Base-by-base conservation (phyloP, 148 eudicot genomes). In the Bassia scoparia region DNA sequence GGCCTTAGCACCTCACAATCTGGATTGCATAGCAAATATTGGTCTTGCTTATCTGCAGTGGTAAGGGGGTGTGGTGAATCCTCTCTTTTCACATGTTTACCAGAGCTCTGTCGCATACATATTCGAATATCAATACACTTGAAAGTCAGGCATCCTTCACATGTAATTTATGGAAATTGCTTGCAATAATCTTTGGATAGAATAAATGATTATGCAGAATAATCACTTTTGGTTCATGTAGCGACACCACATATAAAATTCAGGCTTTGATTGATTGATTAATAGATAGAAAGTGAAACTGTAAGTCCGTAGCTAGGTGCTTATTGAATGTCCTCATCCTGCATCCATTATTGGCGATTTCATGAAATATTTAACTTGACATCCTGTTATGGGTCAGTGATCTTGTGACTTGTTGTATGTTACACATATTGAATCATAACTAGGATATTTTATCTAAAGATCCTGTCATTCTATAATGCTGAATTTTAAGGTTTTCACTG, bases 21-120 rank as follows among this genome's bases (percentile, higher is more conserved):
- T 95, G 89, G 97, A 95, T 84, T 92, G 96, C 86, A 87, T 95
- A 76, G 97, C 89, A 73, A 96, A 92, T 76, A 90, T 96, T 64
- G 99, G 99, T 74, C 84, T 96, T 75, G 96, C 99, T 79, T 82
- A 90, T 84, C 83, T 96, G 75, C 97, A 90, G 75, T 87, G 97
- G 99, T 96, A 83, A 76, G 79, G 55, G 12, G 53, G 29, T 31
- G 59, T 34, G 37, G 33, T 30, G 20, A 31, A 52, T 11, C 41
- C 23, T 50, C 30, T 50, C 16, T 30, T 23, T 50, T 67, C 27
- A 24, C 48, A 26, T 44, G 31, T 60, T 67, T 58, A 21, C 53
- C 15, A 18, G 16, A 35, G 56, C 26, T 65, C 58, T 0, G 30
- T 58, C 18, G 44, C 43, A 38, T 10, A 54, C 58, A 49, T 49